Evolutionary conservation across 441 rosid genomes (phyloP).

Genomic region (Gossypium davidsonii): DNA sequence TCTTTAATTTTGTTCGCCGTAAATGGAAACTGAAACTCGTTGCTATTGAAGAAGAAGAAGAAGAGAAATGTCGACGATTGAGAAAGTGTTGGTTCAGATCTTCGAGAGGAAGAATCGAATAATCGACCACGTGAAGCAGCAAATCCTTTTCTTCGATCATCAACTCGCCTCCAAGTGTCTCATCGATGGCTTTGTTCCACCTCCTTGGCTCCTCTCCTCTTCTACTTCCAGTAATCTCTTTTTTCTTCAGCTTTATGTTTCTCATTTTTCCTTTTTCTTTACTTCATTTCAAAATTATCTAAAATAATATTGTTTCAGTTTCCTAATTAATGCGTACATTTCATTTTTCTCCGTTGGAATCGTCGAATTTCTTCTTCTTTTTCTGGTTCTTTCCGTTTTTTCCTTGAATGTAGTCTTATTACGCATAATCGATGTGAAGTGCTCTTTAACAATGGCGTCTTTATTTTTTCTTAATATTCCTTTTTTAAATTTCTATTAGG

Average conservation of each 20-base stretch:
- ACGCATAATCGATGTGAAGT: background rate
- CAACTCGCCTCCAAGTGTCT: conserved; percentile 68
- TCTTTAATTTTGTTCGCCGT: background rate
- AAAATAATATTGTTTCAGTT: background rate
- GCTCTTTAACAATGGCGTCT: background rate
- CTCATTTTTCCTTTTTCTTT: background rate
- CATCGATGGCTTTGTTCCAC: conserved; percentile 62
- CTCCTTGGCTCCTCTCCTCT: conserved; percentile 58
- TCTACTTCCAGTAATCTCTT: conserved; percentile 27
- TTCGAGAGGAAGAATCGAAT: conserved; percentile 66
- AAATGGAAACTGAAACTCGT: conserved; percentile 21
- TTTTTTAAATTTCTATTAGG: background rate
- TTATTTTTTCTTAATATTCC: background rate
- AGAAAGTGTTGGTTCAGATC: conserved; percentile 65
- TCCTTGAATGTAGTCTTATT: background rate
- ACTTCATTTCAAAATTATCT: background rate
- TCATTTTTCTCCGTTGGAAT: background rate
- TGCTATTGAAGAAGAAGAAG: background rate
- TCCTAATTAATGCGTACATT: background rate
- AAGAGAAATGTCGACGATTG: conserved; percentile 32
- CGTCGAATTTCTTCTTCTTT: background rate
- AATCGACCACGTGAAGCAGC: conserved; percentile 59
- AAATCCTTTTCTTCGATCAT: conserved; percentile 52
- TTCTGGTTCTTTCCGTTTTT: background rate
- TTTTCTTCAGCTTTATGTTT: background rate